These are phyloP conservation scores for Lachnellula cervina DNA, from an alignment of 2,329 filamentous ascomycete species.

Conservation along the genomic window DNA sequence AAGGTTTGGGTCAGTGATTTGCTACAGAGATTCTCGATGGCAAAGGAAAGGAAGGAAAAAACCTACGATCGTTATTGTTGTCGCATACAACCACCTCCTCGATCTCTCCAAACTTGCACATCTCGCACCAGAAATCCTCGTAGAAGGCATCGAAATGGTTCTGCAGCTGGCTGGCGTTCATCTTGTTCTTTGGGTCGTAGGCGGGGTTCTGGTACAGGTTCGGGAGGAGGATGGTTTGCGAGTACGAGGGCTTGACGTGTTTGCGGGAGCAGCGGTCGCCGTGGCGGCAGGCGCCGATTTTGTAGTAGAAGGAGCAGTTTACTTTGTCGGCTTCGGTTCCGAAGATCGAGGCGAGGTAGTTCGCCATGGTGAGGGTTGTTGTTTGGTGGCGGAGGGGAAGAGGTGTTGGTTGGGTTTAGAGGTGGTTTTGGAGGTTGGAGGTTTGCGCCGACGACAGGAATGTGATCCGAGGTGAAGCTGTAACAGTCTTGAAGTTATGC, in stretches of 20 bases:
- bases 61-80: conserved; percentile 83
- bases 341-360: conserved; percentile 99
- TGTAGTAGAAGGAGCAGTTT: conserved; percentile 99
- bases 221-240: conserved; percentile 93
- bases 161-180: conserved; percentile 93
- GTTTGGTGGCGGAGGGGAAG: background rate
- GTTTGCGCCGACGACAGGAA: background rate
- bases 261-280: conserved; percentile 97
- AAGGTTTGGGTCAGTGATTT: conserved; percentile 21
- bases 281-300: conserved; percentile 97
- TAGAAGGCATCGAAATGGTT: conserved; percentile 99
- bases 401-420: background rate
- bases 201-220: conserved; percentile 99
- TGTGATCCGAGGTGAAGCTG: background rate
- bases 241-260: conserved; percentile 98
- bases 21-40: conserved; percentile 2
- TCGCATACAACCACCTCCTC: conserved; percentile 98
- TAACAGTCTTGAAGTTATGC: background rate
- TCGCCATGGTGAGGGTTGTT: conserved; percentile 62
- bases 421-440: background rate
- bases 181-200: conserved; percentile 93
- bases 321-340: conserved; percentile 99
- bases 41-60: background rate
- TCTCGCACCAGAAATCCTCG: conserved; percentile 99
- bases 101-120: conserved; percentile 96